Base-by-base conservation (phyloP, 768 basidiomycete species). In the Leucosporidium scottii region DNA sequence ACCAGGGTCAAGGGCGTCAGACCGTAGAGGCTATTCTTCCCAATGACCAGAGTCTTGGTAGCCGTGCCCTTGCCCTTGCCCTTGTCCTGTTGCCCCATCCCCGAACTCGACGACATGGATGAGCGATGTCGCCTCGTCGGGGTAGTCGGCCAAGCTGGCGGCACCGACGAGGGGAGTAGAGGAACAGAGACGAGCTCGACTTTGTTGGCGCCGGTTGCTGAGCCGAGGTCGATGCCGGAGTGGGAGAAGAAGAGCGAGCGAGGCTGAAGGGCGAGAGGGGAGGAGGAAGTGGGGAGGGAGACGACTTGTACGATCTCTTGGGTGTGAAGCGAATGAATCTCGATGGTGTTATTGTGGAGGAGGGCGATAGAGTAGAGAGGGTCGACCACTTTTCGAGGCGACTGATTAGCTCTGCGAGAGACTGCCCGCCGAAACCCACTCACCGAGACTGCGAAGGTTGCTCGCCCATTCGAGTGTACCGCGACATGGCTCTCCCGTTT, bases 391-490 rank as follows among this genome's bases (percentile, higher is more conserved):
- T 72, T 4, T n/a, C 1, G 17, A 39, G 48, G n/a, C 4, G 28
- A 15, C n/a, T 59, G 6, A 30, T 27, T 23, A 49, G 65, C 56
- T 69, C 62, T 60, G 10, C 7, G 27, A 23, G 28, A 54, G 62
- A 57, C 69, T 60, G 64, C 3, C 51, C 8, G 28, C n/a, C 44
- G 23, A 67, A n/a, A 4, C 27, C 48, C 25, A 64, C 47, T 49
- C 74, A 93, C 91, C 86, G 48, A 91, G 80, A 25, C 86, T 83
- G 28, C 85, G 79, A 0, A 92, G 90, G 80, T 93, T 86, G 59
- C 81, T 83, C 4, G 85, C 82, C 90, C 91, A 96, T 75, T 91
- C 84, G 54, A 96, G 79, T 2, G 93, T 93, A 3, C 92, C 92
- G 56, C 93, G 83, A 12, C 91, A 87, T 7, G 93, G 91, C 77